Base-by-base conservation (phyloP, 2,329 filamentous ascomycete species). In the Pseudogymnoascus sp. region DNA sequence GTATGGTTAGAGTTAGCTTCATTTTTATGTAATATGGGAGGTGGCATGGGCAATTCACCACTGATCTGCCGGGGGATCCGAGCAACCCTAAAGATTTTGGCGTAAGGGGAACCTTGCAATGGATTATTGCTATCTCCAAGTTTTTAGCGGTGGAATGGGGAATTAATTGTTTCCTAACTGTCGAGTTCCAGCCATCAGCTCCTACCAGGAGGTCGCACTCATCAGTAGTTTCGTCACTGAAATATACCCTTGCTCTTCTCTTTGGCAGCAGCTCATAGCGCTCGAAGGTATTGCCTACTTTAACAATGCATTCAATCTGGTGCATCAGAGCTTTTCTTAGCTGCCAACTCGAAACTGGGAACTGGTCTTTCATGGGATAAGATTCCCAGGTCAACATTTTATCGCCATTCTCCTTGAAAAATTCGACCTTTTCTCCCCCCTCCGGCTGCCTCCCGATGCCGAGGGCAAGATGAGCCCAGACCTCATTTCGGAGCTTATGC, bases 141-240 rank as follows among this genome's bases (percentile, higher is more conserved):
- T 64, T 39, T n/a, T 52, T 58, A 18, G 67, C 64, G 25, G 15
- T 65, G 2, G 67, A 55, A 12, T 62, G 48, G 0, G 69, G 69
- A 12, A 70, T 55, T 8, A 70, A 60, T 42, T 70, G 69, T 15
- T 59, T 39, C 31, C 93, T 85, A 15, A 97, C 92, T 0, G 91
- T 92, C 68, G 90, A 94, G 74, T 96, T 96, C 36, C 91, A 90
- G 13, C 92, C 93, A 68, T 97, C 92, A 4, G 93, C 93, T 1
- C 92, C 92, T 8, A 97, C 85, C 1, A 97, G 82, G 0, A 97
- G 82, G 37, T 62, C 55, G 27, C 61, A 62, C 29, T 59, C 36
- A 25, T 31, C 36, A 12, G 27, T 18, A 18, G 31, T 42, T 13
- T 48, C 55, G 27, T 62, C 35, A 29, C 13, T 35, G 21, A 62